Evolutionary conservation across 441 rosid genomes (phyloP), one percentile per base, ranked within the genome.

Genomic region (Gossypium davidsonii): DNA sequence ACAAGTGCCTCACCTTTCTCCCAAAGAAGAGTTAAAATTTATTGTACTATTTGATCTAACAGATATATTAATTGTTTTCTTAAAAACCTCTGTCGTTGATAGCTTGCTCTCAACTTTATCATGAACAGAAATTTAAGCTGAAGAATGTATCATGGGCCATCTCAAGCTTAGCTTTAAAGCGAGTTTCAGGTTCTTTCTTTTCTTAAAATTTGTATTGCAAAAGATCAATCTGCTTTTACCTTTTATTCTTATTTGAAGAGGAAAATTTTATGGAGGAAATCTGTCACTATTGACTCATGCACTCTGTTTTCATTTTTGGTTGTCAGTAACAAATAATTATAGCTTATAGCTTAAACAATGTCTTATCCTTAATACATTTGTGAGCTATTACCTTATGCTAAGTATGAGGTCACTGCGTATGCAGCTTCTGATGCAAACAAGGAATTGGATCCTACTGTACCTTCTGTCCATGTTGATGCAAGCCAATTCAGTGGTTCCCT

Each of bases 131-230:
- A 85, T 88, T 91, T 72, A 96, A 85, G 83, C 83, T 96, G 85
- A 96, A 87, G 91, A 92, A 94, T 81, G 90, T 93, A 61, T 88
- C 97, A 6, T 96, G 98, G 99, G 99, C 97, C 81, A 88, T 96
- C 61, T 46, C 92, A 74, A 84, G 90, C 87, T 82, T 96, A 65
- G 79, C 94, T 74, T 74, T 83, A 87, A 91, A 87, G 88, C 86
- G 80, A 82, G 75, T 80, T 81, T 85, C 94, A 81, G 99, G 99
- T 96, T 52, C 70, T 79, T 73, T 72, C 75, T 74, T 65, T 57
- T 18, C 39, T 15, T 20, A 63, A 63, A 68, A 18, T 61, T 53
- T 52, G 15, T 73, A 52, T 73, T 52, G 62, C 34, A 4, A 70
- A 70, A 20, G 20, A 28, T 31, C 51, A 15, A 26, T 59, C 17